phyloP scores from a whole-genome alignment of 2,329 filamentous ascomycete species.

The Colletotrichum incanum region DNA sequence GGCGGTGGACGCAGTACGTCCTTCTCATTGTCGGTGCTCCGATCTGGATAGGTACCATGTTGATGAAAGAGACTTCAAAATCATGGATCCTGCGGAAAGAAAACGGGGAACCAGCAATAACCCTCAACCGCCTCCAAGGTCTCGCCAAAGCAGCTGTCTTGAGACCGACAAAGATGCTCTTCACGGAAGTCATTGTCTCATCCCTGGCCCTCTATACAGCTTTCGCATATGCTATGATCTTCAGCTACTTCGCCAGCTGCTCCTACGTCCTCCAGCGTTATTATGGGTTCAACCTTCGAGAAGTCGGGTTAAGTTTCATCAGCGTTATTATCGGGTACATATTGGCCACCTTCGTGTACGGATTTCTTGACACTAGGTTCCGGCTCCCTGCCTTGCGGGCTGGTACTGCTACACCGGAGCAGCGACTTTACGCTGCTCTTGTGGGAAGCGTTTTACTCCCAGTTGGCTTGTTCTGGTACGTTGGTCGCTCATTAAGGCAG shows the following conservation, averaged over 20 bases:
- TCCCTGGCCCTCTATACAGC: conserved; percentile 79
- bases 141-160: conserved; percentile 24
- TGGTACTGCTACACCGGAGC: conserved; percentile 36
- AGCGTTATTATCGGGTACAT: conserved; percentile 42
- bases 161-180: conserved; percentile 43
- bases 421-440: conserved; percentile 44
- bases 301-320: conserved; percentile 44
- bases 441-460: conserved; percentile 44
- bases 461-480: conserved; percentile 45
- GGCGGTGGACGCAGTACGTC: conserved; percentile 47
- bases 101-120: conserved; percentile 22
- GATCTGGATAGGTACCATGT: conserved; percentile 12
- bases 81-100: conserved; percentile 34
- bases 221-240: conserved; percentile 64
- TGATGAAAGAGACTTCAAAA: conserved; percentile 40
- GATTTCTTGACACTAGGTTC: conserved; percentile 39
- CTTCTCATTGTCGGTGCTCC: conserved; percentile 43
- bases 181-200: conserved; percentile 72
- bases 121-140: neutral
- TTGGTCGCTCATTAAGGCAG: neutral
- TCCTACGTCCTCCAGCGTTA: conserved; percentile 41
- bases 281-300: conserved; percentile 39
- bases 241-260: conserved; percentile 66
- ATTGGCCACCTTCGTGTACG: conserved; percentile 29
- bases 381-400: conserved; percentile 12